Base-by-base conservation (phyloP, 108 stramenopile genomes). In the Chaetoceros tenuissimus region DNA sequence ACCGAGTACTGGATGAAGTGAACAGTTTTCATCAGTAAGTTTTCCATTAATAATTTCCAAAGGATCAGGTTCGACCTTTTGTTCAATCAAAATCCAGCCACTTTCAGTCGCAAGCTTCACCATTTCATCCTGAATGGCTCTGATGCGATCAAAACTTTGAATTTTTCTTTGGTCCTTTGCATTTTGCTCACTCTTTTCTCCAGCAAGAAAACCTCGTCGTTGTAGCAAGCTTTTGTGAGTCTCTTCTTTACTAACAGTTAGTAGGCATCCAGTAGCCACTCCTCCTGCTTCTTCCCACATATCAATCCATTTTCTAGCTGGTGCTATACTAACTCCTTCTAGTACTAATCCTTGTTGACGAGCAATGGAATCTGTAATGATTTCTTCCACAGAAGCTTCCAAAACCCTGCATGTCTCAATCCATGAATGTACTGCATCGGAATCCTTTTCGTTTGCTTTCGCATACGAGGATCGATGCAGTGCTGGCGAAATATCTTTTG, bases 61-160 rank as follows among this genome's bases (percentile, higher is more conserved):
- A 1, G 77, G 79, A 57, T 78, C 79, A 3, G 74, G 71, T 60
- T 81, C 74, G 0, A 62, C 26, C 0, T 65, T 43, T 31, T 87
- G 81, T 53, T 81, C 85, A 47, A 87, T 78, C 8, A 67, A 44
- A 1, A 78, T 43, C 81, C 85, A 87, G 16, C 72, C 53, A 23
- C 57, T 60, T 26, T 79, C 80, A 26, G 66, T 56, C 1, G 73
- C 85, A 10, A 66, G 54, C 31, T 60, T 44, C 0, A 81, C 65
- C 81, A 87, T 87, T 31, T 82, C 82, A 22, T 75, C 72, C 53
- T 87, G 85, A 24, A 87, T 81, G 53, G 53, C 17, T 24, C 81
- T 60, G 16, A 87, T 75, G 0, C 85, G 61, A 45, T 78, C 74
- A 58, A 75, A 78, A 28, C 48, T 65, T 8, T 46, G 40, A 21